These are phyloP conservation scores for Tricholoma hemisulphureum DNA, from an alignment of 768 basidiomycete species.

Conservation along the genomic window DNA sequence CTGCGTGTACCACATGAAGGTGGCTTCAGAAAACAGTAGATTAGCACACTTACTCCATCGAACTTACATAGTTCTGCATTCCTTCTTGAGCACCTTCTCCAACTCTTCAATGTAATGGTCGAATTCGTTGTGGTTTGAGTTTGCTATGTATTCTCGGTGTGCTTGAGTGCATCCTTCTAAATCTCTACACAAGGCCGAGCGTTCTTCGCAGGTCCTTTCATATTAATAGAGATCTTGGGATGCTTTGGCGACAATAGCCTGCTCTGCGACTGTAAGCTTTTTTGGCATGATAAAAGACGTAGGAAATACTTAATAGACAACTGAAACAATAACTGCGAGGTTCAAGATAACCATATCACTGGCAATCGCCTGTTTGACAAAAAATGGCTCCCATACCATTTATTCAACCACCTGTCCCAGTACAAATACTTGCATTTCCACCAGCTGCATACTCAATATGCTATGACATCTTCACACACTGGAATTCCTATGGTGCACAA, in stretches of 20 bases:
- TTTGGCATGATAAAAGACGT: not conserved
- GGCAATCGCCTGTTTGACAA: not conserved
- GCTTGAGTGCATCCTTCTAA: not conserved
- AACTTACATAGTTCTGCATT: not conserved
- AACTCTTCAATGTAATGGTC: not conserved
- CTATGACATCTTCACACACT: not conserved
- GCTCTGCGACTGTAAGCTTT: constrained; percentile 1
- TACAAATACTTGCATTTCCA: not conserved
- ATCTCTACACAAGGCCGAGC: constrained; percentile 1
- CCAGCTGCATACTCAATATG: not conserved
- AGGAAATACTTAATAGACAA: not conserved
- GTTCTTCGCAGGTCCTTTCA: not conserved
- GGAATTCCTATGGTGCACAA: too few relatives aligned
- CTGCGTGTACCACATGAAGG: not conserved
- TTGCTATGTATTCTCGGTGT: not conserved
- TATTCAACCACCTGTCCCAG: not conserved
- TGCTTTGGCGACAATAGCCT: not conserved
- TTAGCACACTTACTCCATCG: not conserved
- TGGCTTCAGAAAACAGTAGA: not conserved
- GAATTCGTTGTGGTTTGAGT: not conserved
- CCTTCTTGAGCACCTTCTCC: not conserved
- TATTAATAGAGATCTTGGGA: constrained; percentile 1
- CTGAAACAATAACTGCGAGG: not conserved
- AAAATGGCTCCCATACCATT: not conserved
- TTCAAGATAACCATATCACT: too few relatives aligned